Evolutionary conservation across 2,329 filamentous ascomycete species (phyloP).

Genomic region (Phialocephala sp.): DNA sequence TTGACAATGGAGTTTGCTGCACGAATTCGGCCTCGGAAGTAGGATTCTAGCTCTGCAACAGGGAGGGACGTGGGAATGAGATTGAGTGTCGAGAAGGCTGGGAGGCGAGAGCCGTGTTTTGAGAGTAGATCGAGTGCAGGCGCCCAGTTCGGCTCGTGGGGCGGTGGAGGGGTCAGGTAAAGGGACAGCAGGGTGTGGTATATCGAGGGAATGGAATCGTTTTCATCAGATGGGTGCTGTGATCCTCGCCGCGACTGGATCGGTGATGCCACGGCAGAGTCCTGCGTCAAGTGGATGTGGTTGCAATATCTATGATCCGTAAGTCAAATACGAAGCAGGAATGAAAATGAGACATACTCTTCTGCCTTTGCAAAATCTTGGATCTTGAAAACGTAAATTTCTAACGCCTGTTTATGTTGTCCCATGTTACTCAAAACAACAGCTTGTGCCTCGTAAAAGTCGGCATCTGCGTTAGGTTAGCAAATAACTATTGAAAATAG

Average conservation of each 20-base stretch:
- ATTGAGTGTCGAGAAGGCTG: conserved; percentile 82
- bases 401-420: conserved; percentile 91
- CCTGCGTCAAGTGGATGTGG: conserved; percentile 71
- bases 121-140: conserved; percentile 89
- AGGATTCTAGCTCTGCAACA: conserved; percentile 80
- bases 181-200: conserved; percentile 90
- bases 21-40: conserved; percentile 90
- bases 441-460: conserved; percentile 88
- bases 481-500: background rate
- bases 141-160: conserved; percentile 72
- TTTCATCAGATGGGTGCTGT: conserved; percentile 48
- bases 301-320: conserved; percentile 78
- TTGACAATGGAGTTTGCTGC: conserved; percentile 83
- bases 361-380: conserved; percentile 88
- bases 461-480: conserved; percentile 65
- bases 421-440: conserved; percentile 95
- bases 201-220: conserved; percentile 72
- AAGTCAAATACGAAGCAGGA: background rate
- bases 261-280: conserved; percentile 46
- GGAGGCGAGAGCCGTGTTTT: conserved; percentile 88
- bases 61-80: conserved; percentile 84
- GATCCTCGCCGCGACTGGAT: conserved; percentile 46
- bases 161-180: conserved; percentile 81
- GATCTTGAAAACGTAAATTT: conserved; percentile 97
- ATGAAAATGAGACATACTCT: conserved; percentile 64